Base-by-base conservation (phyloP, 345 rosid species). In the Syzygium aromaticum region DNA sequence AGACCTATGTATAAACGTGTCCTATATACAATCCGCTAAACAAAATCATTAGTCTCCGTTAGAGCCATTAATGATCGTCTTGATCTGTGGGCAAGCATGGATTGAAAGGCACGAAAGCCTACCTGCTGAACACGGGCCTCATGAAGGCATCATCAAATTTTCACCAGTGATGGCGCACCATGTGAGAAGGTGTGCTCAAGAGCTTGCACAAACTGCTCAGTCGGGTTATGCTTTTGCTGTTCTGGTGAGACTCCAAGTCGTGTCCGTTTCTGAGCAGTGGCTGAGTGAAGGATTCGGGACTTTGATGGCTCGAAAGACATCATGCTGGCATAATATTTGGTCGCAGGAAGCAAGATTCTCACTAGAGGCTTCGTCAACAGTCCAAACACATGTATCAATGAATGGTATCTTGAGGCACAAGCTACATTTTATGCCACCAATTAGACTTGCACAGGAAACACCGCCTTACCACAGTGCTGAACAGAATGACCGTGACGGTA, bases 111-210 rank as follows among this genome's bases (percentile, higher is more conserved):
- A 88, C 88, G 57, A 89, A 91, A 8, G 92, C 93, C 30, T 90
- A 84, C 23, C 93, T 90, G 3, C 92, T 90, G 61, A 90, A 92
- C 85, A 91, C 89, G n/a, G 91, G 92, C 59, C 92, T 27, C 92
- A 91, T 92, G 91, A 89, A 89, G 28, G 87, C 86, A 63, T 91
- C 86, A 5, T 92, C 93, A n/a, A 92, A 89, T 51, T 86, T 89
- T 43, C 92, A 77, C 93, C 92, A 90, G 25, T 88, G 88, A 54
- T 88, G 87, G 85, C 89, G 92, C 85, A 90, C 88, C 3, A 87
- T 86, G 87, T 87, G 86, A n/a, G 90, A 86, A 85, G 92, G 92
- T n/a, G 85, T 89, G 61, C 89, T 86, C 16, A 89, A 85, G 33
- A 90, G 84, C 92, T 89, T 90, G 78, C 82, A 54, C n/a, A 90